A percentile compares a stretch with the other conserved stretches of the same genome.
These are phyloP conservation scores for Pulveroboletus sp. DNA, from an alignment of 768 basidiomycete genomes.

Conservation along the genomic window DNA sequence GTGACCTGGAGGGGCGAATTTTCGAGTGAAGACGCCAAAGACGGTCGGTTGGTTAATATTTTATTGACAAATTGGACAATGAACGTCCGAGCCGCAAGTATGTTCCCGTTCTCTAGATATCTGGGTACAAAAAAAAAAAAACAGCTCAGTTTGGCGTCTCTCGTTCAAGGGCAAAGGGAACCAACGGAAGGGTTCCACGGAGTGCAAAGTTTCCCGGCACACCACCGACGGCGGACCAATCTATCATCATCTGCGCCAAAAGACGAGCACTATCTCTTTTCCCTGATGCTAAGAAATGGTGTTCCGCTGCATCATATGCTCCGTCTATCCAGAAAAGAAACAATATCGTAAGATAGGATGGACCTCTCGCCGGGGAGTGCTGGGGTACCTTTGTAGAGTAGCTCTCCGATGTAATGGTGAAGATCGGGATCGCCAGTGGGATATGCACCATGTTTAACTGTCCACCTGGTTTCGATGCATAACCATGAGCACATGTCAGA, in stretches of 20 bases:
- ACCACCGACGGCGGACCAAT: slow-evolving; percentile 61
- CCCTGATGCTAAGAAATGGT: slow-evolving; percentile 79
- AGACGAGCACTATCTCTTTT: slow-evolving; percentile 84
- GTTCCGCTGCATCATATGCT: slow-evolving; percentile 68
- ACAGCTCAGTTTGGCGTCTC: slow-evolving; percentile 1
- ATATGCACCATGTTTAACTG: slow-evolving; percentile 67
- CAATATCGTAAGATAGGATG: neutral
- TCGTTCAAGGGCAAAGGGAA: slow-evolving; percentile 4
- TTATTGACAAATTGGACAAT: slow-evolving; percentile 72
- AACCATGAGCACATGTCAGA: slow-evolving; percentile 21
- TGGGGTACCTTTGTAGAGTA: slow-evolving; percentile 72
- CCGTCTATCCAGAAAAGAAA: slow-evolving; percentile 49
- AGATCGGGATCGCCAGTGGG: slow-evolving; percentile 86
- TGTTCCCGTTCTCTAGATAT: slow-evolving; percentile 80
- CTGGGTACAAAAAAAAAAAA: slow-evolving; percentile 32
- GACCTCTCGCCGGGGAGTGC: neutral
- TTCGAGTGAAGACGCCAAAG: slow-evolving; percentile 37
- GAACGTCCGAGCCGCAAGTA: slow-evolving; percentile 93
- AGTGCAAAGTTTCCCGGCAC: slow-evolving; percentile 73
- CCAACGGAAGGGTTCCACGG: slow-evolving; percentile 78
- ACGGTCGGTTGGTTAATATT: slow-evolving; percentile 46
- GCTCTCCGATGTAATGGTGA: slow-evolving; percentile 86
- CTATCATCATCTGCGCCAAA: slow-evolving; percentile 80
- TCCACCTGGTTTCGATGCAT: slow-evolving; percentile 59
- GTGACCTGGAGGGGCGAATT: slow-evolving; percentile 42